Conservation (phyloP, 1,284 basidiomycete species). For the Sporisorium graminicola region DNA sequence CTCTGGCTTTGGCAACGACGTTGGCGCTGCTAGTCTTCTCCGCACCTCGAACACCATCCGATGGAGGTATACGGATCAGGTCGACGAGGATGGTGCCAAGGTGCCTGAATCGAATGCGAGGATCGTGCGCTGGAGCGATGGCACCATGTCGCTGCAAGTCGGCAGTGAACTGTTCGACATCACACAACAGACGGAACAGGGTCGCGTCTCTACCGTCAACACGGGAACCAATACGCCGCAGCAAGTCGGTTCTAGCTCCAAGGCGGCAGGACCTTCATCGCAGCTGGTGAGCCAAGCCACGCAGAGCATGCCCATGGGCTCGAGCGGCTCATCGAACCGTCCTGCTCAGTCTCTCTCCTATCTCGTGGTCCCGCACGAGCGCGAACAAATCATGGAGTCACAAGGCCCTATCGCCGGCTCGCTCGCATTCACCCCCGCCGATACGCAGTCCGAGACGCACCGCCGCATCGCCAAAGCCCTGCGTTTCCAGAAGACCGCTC, state of each 20-base stretch:
- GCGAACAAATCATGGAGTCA: slow-evolving; percentile 84
- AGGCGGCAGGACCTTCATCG: slow-evolving; percentile 36
- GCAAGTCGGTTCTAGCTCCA: slow-evolving; percentile 15
- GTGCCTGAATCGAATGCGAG: slow-evolving; percentile 86
- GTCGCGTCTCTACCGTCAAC: slow-evolving; percentile 39
- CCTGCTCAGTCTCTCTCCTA: slow-evolving; percentile 73
- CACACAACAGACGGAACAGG: slow-evolving; percentile 55
- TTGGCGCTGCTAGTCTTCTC: slow-evolving; percentile 70
- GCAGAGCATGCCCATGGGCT: slow-evolving; percentile 52
- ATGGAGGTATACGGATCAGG: slow-evolving; percentile 84
- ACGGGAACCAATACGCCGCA: slow-evolving; percentile 53
- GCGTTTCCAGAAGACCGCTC: slow-evolving; percentile 80
- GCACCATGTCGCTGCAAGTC: slow-evolving; percentile 83
- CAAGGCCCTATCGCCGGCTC: slow-evolving; percentile 85
- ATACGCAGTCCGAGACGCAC: slow-evolving; percentile 90
- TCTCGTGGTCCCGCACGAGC: slow-evolving; percentile 88
- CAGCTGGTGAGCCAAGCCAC: slow-evolving; percentile 45
- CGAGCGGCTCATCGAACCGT: slow-evolving; percentile 40
- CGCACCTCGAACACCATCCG: slow-evolving; percentile 90
- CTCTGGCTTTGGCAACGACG: slow-evolving; percentile 67
- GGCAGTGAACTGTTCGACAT: slow-evolving; percentile 91
- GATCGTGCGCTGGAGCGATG: slow-evolving; percentile 91
- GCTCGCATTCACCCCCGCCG: slow-evolving; percentile 85
- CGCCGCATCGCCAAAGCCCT: slow-evolving; percentile 87
- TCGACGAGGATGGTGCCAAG: slow-evolving; percentile 77